Evolutionary conservation across 306 rosid species (phyloP).

Genomic region (Sicyos baderoa): DNA sequence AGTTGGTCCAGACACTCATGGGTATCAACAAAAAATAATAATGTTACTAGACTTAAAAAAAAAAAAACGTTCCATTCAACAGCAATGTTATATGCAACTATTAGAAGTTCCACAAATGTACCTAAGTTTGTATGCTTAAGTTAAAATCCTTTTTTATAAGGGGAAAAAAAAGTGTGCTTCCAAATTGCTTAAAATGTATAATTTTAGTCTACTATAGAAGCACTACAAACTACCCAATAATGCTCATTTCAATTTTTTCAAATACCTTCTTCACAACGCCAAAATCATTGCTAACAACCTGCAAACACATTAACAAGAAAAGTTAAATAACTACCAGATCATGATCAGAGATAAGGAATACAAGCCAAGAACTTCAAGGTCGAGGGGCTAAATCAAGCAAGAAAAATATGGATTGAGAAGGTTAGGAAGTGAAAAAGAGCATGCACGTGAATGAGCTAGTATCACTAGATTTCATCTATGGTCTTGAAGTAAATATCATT

Average conservation of each 20-base stretch:
- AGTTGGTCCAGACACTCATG: no score
- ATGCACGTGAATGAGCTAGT: not conserved
- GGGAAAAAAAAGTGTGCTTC: no score
- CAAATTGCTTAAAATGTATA: not conserved
- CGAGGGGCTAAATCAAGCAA: not conserved
- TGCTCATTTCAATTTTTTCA: not conserved
- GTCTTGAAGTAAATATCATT: not conserved
- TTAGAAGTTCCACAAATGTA: constrained; percentile 1
- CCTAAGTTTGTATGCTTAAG: not conserved
- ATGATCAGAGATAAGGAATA: not conserved
- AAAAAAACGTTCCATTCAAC: not conserved
- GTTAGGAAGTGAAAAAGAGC: not conserved
- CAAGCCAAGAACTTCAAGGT: not conserved
- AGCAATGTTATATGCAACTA: not conserved
- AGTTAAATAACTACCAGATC: constrained; percentile 21
- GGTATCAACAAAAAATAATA: no score
- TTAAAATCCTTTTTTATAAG: no score
- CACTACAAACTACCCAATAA: not conserved
- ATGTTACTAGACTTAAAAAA: not conserved
- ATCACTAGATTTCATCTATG: not conserved
- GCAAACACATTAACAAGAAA: constrained; percentile 34
- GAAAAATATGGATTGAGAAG: not conserved
- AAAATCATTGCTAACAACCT: constrained; percentile 83
- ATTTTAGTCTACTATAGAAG: not conserved
- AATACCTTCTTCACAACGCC: constrained; percentile 81